Base-by-base conservation (phyloP, 2,329 filamentous ascomycete species). In the Domatiomyces globalis region DNA sequence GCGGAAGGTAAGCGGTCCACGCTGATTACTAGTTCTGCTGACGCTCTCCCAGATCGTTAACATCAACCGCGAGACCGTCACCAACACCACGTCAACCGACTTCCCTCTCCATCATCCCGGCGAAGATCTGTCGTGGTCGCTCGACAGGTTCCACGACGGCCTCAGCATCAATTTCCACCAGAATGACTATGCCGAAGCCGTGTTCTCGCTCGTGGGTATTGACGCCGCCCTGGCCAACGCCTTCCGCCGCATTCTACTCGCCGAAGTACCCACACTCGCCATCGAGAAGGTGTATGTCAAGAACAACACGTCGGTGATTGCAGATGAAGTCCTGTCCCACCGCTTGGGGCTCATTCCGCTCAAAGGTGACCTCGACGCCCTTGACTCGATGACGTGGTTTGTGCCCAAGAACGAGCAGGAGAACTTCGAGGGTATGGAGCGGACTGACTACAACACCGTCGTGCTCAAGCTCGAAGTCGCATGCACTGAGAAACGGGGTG, bases 291-390 rank as follows among this genome's bases (percentile, higher is more conserved):
- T 94, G 65, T 98, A 85, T 71, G 82, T 96, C 58, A 79, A 87
- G 66, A 94, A 95, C 74, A 98, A 98, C 74, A 96, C 90, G 48
- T 95, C 87, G 4, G 88, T 98, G 36, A 92, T 98, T 63, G 90
- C 96, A 67, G 92, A 98, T 66, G 92, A 98, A 73, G 90, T 98
- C 4, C 81, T 98, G 49, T 84, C 89, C 15, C 86, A 92, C 67
- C 79, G 92, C 45, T 75, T 98, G 29, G 92, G 92, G 53, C 79
- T 98, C 45, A 84, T 98, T 50, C 92, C 94, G 17, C 83, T 98
- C 60, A 84, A 83, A 58, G 92, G 87, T 59, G 79, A 81, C 55
- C 79, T 82, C 58, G 77, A 85, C 51, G 89, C 86, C 49, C 74
- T 98, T 51, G 79, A 84, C 61, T 89, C 82, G 73, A 75, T 96